Base-by-base conservation (phyloP, 2,329 filamentous ascomycete species). In the Claviceps sp. region DNA sequence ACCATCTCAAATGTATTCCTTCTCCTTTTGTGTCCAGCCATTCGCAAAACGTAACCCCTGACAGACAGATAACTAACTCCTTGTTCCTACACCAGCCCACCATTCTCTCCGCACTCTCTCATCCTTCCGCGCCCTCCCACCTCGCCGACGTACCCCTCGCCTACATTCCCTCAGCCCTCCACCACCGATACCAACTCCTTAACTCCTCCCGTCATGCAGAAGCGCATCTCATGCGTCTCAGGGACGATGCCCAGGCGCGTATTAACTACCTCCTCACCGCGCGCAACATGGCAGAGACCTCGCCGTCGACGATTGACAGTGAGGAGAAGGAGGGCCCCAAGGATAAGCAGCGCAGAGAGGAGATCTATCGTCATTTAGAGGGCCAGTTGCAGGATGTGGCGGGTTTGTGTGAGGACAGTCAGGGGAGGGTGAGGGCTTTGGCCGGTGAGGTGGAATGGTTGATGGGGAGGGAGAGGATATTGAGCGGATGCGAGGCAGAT, bases 301-400 rank as follows among this genome's bases (percentile, higher is more conserved):
- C 14, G 9, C 23, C 7, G 2, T 16, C 44, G 3, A 17, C n/a
- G 20, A 34, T 34, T 34, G 29, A 34, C 9, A 3, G 11, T 11
- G 3, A 34, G 29, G 29, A 34, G 29, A 34, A 34, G 29, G 29
- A 34, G 13, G 9, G 3, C 3, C 26, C 22, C 6, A 34, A 6
- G 5, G 26, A 45, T 14, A 23, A 13, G 34, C 20, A 8, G 4
- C 16, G 1, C 29, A 53, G 59, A 9, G 49, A 53, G 6, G 54
- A 59, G 13, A 59, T 64, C 20, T 60, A 62, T 23, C 53, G 59
- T 13, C 59, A 60, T 20, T 54, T 64, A 2, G 61, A 60, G 23
- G 55, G 52, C 50, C 57, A 63, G 51, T 56, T 66, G 37, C 58
- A 56, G 14, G 29, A 17, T 44, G 42, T 52, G 22, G 47, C 17